These are phyloP conservation scores for Tirmania nivea DNA, from an alignment of 495 filamentous ascomycete species.

Conservation along the genomic window DNA sequence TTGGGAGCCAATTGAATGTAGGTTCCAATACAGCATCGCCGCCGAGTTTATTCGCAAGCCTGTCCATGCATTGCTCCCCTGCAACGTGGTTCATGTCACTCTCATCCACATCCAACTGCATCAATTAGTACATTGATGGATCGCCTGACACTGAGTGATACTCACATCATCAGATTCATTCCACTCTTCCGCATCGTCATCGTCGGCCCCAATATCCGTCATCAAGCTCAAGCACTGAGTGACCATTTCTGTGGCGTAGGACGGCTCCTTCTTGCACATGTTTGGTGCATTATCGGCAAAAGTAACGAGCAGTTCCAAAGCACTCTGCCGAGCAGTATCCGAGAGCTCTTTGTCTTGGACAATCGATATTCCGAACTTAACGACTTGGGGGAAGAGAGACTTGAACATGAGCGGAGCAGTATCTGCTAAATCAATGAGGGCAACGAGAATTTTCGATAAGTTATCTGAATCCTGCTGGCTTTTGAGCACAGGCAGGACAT, in stretches of 20 bases:
- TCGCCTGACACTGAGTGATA: conserved; percentile 1
- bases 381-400: conserved; percentile 65
- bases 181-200: conserved; percentile 91
- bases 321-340: conserved; percentile 79
- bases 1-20: conserved; percentile 91
- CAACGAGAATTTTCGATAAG: conserved; percentile 66
- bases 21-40: conserved; percentile 67
- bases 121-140: conserved; percentile 5
- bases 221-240: conserved; percentile 95
- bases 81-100: conserved; percentile 96
- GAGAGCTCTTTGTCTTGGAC: conserved; percentile 87
- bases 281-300: conserved; percentile 86
- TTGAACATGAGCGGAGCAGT: conserved; percentile 92
- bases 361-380: conserved; percentile 75
- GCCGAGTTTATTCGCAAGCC: conserved; percentile 90
- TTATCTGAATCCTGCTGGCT: conserved; percentile 71
- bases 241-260: conserved; percentile 88
- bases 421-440: conserved; percentile 85
- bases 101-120: conserved; percentile 72
- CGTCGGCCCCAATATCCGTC: conserved; percentile 93
- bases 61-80: conserved; percentile 96
- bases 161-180: conserved; percentile 74
- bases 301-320: conserved; percentile 89
- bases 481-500: conserved; percentile 82
- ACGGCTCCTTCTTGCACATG: conserved; percentile 83